Evolutionary conservation across 176 grass and related monocot species (phyloP), one percentile per base, ranked within the genome.

Genomic region (Coix lacrymajobi): DNA sequence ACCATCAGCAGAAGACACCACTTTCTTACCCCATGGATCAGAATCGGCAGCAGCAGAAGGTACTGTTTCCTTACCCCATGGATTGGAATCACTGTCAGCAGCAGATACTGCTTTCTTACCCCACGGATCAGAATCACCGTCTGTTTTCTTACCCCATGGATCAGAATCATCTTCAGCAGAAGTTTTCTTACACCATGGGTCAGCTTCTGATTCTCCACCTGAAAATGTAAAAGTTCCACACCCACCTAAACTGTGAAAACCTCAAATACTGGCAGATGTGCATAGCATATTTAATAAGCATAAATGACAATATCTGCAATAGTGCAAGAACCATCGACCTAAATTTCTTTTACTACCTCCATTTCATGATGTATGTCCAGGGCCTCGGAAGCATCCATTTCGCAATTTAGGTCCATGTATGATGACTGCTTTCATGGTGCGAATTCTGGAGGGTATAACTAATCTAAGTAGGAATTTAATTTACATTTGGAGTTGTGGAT

Each of bases 111-210:
- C 22, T 76, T 91, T 81, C 54, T 81, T 84, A 71, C 69, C 66
- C 89, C 89, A 91, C 9, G 89, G 76, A 84, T 92, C 86, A 69
- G 19, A 69, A 40, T 25, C 66, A 25, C 34, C 64, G 12, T 25
- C 22, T 0, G 26, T 20, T 73, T 73, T 49, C 25, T 49, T 73
- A 73, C 70, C 70, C 43, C 43, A 73, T 51, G 71, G 30, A 54
- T 54, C 71, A 75, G 71, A 54, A 22, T 52, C 46, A 33, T 31
- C 45, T 34, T 31, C 45, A 52, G 71, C 29, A 13, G 46, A 52
- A 33, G 60, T 48, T 71, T 87, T 92, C 57, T 87, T 89, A 73
- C 64, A 64, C 91, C 91, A 92, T 6, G 87, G 80, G 81, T 94
- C 88, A 75, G 3, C 78, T n/a, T 85, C 78, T 75, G 79, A 57